phyloP scores from a whole-genome alignment of 345 rosid species.

The Acer saccharum region DNA sequence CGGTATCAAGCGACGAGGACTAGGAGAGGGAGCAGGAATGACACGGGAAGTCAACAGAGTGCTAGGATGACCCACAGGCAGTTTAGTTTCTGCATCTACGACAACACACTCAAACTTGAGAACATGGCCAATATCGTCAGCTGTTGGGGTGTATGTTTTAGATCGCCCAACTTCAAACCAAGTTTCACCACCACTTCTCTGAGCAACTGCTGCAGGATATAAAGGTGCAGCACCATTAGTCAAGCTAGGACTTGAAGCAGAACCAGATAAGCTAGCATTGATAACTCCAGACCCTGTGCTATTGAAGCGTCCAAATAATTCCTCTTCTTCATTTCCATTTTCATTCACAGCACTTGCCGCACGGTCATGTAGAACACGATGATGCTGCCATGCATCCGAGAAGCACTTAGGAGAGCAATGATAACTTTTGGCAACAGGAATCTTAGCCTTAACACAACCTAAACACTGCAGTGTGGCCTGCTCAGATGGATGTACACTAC shows the following conservation, averaged over 20 bases:
- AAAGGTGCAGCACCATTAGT: conserved; percentile 73
- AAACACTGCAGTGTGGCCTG: conserved; percentile 87
- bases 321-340: conserved; percentile 90
- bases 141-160: conserved; percentile 92
- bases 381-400: conserved; percentile 99
- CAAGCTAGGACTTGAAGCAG: conserved; percentile 64
- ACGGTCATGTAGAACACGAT: conserved; percentile 90
- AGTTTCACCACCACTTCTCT: conserved; percentile 86
- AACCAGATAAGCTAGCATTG: conserved; percentile 58
- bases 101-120: conserved; percentile 95
- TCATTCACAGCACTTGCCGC: conserved; percentile 82
- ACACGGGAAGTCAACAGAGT: conserved; percentile 85
- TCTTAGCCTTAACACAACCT: conserved; percentile 85
- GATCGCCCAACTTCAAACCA: conserved; percentile 93
- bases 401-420: conserved; percentile 95
- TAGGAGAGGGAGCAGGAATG: conserved; percentile 96
- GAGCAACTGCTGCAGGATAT: conserved; percentile 68
- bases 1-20: conserved; percentile 84
- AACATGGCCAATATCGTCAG: conserved; percentile 90
- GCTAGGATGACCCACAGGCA: conserved; percentile 60
- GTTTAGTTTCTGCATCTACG: conserved; percentile 76
- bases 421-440: conserved; percentile 83
- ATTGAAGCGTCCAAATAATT: conserved; percentile 77
- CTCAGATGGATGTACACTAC: conserved; percentile 94
- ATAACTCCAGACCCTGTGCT: conserved; percentile 76